Conservation (phyloP, 441 rosid genomes). For the Populus trichocarpa region DNA sequence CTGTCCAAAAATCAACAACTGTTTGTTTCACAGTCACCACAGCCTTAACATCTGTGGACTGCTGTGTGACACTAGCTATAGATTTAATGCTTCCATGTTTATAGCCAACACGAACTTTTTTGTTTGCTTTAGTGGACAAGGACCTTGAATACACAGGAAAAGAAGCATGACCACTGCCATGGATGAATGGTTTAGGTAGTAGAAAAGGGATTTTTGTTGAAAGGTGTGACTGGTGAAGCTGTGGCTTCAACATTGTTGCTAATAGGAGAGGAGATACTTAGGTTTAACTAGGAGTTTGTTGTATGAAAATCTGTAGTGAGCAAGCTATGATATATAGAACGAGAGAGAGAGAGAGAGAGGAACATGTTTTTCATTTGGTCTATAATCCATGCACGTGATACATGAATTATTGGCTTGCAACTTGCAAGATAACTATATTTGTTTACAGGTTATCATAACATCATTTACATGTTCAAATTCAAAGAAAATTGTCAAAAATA, state of each 20-base stretch:
- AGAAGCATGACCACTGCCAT: conserved; percentile 5
- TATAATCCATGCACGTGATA: too few species aligned
- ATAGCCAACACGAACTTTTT: conserved; percentile 12
- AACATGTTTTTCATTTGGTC: not conserved
- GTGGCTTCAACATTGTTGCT: conserved; percentile 26
- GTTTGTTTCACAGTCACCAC: conserved; percentile 37
- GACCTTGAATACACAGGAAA: conserved; percentile 7
- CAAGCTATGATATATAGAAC: not conserved
- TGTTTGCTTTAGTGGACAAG: not conserved
- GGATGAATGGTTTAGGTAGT: conserved; percentile 16
- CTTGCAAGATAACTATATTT: too few species aligned
- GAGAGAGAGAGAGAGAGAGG: not conserved
- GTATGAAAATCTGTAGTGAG: not conserved
- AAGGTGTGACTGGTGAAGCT: conserved; percentile 5
- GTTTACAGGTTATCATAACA: too few species aligned
- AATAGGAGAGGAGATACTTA: not conserved
- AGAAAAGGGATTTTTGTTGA: conserved; percentile 7
- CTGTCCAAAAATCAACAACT: conserved; percentile 23
- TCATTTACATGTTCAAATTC: too few species aligned
- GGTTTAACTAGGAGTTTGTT: not conserved
- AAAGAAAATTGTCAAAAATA: too few species aligned
- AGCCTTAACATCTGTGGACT: conserved; percentile 29
- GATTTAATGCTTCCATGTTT: conserved; percentile 24
- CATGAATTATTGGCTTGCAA: too few species aligned
- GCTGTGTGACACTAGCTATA: not conserved